Evolutionary conservation across 2,329 filamentous ascomycete species (phyloP).

Genomic region (Fusarium proliferatum): DNA sequence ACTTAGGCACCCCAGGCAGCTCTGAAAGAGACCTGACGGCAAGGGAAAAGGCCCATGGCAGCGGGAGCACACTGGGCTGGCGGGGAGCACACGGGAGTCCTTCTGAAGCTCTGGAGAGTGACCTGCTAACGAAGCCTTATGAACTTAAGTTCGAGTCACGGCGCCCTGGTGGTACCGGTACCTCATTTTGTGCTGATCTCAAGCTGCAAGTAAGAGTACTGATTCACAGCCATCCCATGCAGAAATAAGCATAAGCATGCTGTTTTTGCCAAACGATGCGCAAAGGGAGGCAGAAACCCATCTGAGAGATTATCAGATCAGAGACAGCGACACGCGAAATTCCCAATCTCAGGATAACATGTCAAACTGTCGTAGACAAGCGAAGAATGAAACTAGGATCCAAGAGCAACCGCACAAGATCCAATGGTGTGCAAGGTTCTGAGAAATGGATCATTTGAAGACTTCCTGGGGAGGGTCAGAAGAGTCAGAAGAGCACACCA

Average conservation of each 20-base stretch:
- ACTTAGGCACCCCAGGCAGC: constrained; percentile 20
- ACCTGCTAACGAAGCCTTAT: constrained; percentile 28
- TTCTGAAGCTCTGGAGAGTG: constrained; percentile 1
- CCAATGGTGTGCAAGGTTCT: constrained; percentile 31
- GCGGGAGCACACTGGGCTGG: constrained; percentile 4
- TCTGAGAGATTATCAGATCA: constrained; percentile 15
- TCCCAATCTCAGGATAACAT: constrained; percentile 22
- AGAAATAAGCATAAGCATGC: constrained; percentile 24
- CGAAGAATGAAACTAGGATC: constrained; percentile 34
- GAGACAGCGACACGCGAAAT: constrained; percentile 24
- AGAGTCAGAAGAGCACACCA: constrained; percentile 40
- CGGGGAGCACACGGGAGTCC: constrained; percentile 3
- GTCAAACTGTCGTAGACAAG: constrained; percentile 19
- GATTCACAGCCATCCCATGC: background rate
- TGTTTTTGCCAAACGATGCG: background rate
- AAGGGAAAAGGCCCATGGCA: background rate
- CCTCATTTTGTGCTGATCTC: background rate
- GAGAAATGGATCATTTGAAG: constrained; percentile 21
- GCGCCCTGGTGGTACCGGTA: constrained; percentile 3
- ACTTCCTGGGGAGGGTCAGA: constrained; percentile 34
- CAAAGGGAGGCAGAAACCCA: constrained; percentile 26
- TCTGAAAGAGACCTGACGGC: constrained; percentile 11
- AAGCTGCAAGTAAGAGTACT: constrained; percentile 7
- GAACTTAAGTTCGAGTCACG: constrained; percentile 30
- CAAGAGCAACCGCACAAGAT: constrained; percentile 15